Conservation (phyloP, 179 eudicot species). For the Spinacia oleracea region DNA sequence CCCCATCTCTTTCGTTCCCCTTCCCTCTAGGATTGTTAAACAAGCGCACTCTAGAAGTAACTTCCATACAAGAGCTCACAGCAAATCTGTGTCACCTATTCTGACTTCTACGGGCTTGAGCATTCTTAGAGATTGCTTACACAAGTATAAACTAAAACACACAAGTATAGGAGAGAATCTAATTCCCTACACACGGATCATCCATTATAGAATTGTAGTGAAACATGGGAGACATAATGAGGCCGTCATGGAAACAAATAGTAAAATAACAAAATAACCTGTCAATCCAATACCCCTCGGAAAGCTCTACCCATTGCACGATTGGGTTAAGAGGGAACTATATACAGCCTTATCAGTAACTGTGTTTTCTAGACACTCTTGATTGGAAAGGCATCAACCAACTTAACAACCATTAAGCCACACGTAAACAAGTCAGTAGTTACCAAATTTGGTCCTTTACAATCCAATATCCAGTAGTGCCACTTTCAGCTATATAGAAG, state of each 20-base stretch:
- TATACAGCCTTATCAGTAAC: background rate
- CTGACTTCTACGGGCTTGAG: background rate
- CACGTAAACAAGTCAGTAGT: background rate
- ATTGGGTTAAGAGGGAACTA: background rate
- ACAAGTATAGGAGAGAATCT: background rate
- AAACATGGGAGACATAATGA: background rate
- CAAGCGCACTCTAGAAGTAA: background rate
- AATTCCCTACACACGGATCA: background rate
- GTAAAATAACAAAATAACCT: background rate
- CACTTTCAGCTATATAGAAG: background rate
- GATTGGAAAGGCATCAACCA: background rate
- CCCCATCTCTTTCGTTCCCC: background rate
- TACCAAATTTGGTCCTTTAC: background rate
- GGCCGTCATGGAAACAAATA: background rate
- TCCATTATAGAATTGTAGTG: background rate
- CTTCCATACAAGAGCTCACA: background rate
- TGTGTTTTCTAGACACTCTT: background rate
- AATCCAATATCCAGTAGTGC: background rate
- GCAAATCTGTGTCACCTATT: background rate
- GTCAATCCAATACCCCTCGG: background rate
- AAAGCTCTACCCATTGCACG: background rate
- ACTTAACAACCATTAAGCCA: background rate
- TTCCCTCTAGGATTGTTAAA: background rate
- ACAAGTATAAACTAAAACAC: background rate
- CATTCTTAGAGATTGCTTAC: background rate